These are phyloP conservation scores for Rhodomyrtus tomentosa DNA, from an alignment of 345 rosid species.

Conservation along the genomic window DNA sequence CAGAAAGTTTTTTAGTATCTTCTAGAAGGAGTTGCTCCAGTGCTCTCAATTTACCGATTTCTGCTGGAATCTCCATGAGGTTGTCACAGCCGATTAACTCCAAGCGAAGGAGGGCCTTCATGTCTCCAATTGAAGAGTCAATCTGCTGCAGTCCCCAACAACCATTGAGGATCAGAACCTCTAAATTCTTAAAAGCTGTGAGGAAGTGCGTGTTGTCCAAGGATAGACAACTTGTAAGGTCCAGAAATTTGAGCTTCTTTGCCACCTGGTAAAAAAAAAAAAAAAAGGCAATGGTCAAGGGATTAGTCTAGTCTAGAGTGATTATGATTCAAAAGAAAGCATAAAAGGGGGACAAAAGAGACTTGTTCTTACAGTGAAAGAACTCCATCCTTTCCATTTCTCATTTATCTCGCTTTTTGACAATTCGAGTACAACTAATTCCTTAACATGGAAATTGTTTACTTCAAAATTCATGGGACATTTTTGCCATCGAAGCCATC, in stretches of 20 bases:
- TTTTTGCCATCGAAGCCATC: not conserved
- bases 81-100: fast-evolving
- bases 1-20: too few species aligned
- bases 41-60: too few species aligned
- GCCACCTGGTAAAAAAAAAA: not conserved
- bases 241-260: not conserved
- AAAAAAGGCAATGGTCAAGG: not conserved
- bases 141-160: not conserved
- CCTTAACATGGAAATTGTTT: not conserved
- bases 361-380: not conserved
- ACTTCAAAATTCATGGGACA: not conserved
- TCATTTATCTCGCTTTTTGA: fast-evolving
- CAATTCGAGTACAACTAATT: not conserved
- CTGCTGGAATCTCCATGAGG: too few species aligned
- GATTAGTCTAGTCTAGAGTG: not conserved
- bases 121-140: not conserved
- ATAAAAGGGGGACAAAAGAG: too few species aligned
- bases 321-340: too few species aligned
- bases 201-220: not conserved
- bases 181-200: not conserved
- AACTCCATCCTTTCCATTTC: not conserved
- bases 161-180: not conserved
- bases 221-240: fast-evolving
- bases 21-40: too few species aligned
- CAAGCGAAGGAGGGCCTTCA: not conserved